Conservation (phyloP, 1,139 yeast genomes). For the Arxiozyma heterogenica region DNA sequence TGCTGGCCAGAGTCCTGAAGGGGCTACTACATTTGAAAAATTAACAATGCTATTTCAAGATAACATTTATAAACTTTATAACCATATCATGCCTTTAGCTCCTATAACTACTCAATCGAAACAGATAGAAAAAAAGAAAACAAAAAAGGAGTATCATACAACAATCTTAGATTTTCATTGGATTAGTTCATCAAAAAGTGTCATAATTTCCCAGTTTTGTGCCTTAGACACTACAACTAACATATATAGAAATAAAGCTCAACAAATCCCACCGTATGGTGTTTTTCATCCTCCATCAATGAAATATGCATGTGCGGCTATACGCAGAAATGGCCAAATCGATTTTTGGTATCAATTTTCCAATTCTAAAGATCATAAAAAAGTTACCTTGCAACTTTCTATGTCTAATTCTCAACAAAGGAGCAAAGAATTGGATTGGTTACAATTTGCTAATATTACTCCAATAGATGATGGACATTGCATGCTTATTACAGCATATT, state of each 20-base stretch:
- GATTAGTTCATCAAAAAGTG: constrained; percentile 29
- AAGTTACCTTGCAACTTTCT: constrained; percentile 26
- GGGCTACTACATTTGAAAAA: constrained; percentile 29
- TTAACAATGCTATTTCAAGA: constrained; percentile 30
- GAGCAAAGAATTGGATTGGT: constrained; percentile 27
- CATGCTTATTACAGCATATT: constrained; percentile 25
- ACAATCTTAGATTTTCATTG: constrained; percentile 29
- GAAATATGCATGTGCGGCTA: constrained; percentile 30
- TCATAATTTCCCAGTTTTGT: constrained; percentile 27
- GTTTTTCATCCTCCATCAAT: constrained; percentile 31
- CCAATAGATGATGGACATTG: constrained; percentile 29
- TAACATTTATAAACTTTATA: constrained; percentile 28
- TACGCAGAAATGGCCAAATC: constrained; percentile 30
- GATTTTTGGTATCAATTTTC: constrained; percentile 33
- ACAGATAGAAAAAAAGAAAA: constrained; percentile 24
- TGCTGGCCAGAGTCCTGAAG: constrained; percentile 30
- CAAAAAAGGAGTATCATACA: constrained; percentile 29
- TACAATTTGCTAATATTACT: constrained; percentile 27
- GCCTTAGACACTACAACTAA: constrained; percentile 24
- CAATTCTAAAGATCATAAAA: constrained; percentile 31
- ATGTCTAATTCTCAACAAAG: constrained; percentile 16
- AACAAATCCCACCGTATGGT: constrained; percentile 29
- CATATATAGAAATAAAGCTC: constrained; percentile 27
- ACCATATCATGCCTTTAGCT: constrained; percentile 22
- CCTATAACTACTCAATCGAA: constrained; percentile 8